A percentile compares a stretch with the other conserved stretches of the same genome.
Conservation (phyloP, 2,329 filamentous ascomycete genomes). For the Albophoma yamanashiensis region DNA sequence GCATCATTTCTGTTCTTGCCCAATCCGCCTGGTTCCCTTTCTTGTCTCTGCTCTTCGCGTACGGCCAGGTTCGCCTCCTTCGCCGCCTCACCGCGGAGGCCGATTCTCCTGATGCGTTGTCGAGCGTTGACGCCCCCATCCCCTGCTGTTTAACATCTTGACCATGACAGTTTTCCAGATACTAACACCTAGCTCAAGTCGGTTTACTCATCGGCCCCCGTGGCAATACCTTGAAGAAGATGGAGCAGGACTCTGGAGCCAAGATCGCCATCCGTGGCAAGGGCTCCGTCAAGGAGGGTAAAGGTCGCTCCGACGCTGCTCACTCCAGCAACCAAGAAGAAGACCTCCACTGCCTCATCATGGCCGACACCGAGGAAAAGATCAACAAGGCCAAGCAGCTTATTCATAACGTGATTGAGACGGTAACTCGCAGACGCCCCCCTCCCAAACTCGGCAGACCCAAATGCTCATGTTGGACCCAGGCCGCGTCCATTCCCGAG, state of each 20-base stretch:
- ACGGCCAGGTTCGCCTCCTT: not conserved
- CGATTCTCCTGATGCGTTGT: not conserved
- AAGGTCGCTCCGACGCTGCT: conserved; percentile 95
- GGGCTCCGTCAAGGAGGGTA: conserved; percentile 98
- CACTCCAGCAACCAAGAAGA: conserved; percentile 99
- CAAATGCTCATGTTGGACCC: conserved; percentile 11
- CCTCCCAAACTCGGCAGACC: not conserved
- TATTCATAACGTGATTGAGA: conserved; percentile 98
- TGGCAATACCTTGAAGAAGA: conserved; percentile 99
- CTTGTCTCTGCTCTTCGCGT: not conserved
- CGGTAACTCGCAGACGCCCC: conserved; percentile 47
- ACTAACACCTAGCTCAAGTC: conserved; percentile 99
- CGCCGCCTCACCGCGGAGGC: not conserved
- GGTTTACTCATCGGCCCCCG: conserved; percentile 99
- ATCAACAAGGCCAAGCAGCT: conserved; percentile 98
- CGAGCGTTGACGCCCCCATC: not conserved
- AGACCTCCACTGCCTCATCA: conserved; percentile 96
- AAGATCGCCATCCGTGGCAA: conserved; percentile 99
- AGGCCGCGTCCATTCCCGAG: conserved; percentile 97
- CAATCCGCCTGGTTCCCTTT: not conserved
- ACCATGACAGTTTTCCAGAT: conserved; percentile 19
- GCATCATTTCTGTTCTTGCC: not conserved
- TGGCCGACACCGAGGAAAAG: conserved; percentile 99
- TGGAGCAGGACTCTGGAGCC: conserved; percentile 93
- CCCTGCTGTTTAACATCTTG: conserved; percentile 2